Percentiles rank a stretch among this genome's conserved stretches.
phyloP scores from a whole-genome alignment of 495 filamentous ascomycete species.

The Neurospora hispaniola region DNA sequence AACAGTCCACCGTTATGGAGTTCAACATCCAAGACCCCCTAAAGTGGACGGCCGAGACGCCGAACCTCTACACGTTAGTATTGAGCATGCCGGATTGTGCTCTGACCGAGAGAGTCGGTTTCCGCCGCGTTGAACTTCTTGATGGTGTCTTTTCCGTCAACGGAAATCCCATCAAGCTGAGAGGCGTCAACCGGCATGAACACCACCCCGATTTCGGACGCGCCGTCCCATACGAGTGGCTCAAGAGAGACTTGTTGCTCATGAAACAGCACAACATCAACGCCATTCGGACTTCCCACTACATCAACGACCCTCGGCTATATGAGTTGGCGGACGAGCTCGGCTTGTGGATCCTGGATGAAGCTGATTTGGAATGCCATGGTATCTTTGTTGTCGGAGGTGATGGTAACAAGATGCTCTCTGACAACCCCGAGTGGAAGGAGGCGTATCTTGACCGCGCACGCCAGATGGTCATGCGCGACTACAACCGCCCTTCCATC shows the following conservation, averaged over 20 bases:
- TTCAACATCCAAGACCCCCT: conserved; percentile 32
- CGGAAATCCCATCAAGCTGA: conserved; percentile 46
- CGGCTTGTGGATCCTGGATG: conserved; percentile 61
- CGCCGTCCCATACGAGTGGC: conserved; percentile 45
- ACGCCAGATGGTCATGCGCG: conserved; percentile 52
- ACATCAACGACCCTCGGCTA: conserved; percentile 48
- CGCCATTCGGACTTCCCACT: conserved; percentile 55
- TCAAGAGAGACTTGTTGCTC: conserved; percentile 46
- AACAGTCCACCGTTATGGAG: conserved; percentile 12
- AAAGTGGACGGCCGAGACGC: conserved; percentile 64
- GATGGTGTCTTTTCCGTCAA: conserved; percentile 52
- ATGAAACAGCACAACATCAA: conserved; percentile 66
- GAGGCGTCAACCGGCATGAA: conserved; percentile 61
- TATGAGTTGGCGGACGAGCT: conserved; percentile 59
- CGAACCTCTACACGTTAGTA: conserved; percentile 46
- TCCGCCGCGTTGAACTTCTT: conserved; percentile 46
- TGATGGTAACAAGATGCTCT: conserved; percentile 39
- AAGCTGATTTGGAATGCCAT: conserved; percentile 66
- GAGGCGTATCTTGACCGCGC: conserved; percentile 62
- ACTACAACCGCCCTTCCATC: conserved; percentile 57
- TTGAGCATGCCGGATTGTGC: conserved; percentile 30
- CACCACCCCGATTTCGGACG: conserved; percentile 51
- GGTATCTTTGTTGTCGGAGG: conserved; percentile 48
- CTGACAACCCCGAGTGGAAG: conserved; percentile 58
- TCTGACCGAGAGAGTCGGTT: conserved; percentile 46